Conservation (phyloP, 345 rosid species). For the Rhizophora apiculata region DNA sequence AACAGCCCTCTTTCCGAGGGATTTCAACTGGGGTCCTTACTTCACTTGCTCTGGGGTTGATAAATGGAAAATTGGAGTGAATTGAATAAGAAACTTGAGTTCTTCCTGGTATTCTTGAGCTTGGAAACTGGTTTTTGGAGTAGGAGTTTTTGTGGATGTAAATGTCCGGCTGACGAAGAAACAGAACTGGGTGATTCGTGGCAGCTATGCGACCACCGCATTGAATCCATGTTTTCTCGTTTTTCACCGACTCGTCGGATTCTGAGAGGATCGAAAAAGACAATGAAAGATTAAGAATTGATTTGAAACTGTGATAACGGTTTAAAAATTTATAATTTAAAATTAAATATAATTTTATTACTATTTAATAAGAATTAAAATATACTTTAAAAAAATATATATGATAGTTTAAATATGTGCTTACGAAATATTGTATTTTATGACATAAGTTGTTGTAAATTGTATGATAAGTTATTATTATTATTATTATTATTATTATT, state of each 20-base stretch:
- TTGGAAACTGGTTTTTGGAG: neutral
- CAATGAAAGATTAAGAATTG: too few species aligned
- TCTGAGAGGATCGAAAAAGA: neutral
- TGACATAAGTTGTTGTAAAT: too few species aligned
- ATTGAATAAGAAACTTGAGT: neutral
- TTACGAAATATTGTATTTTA: too few species aligned
- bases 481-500: too few species aligned
- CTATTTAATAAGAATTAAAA: too few species aligned
- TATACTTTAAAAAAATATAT: too few species aligned
- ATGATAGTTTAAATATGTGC: too few species aligned
- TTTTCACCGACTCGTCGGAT: neutral
- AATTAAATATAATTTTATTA: too few species aligned
- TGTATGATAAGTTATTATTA: too few species aligned
- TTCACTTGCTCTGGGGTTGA: neutral
- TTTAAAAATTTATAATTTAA: too few species aligned
- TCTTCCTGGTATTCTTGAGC: neutral
- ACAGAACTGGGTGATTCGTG: slow-evolving; percentile 6
- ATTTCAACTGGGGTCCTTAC: neutral
- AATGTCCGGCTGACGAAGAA: neutral
- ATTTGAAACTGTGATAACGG: too few species aligned
- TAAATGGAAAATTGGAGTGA: neutral
- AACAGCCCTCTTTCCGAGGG: neutral
- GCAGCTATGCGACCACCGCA: neutral
- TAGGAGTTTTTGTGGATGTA: neutral
- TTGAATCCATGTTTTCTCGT: too few species aligned